Evolutionary conservation across 768 basidiomycete species (phyloP).

Genomic region (Tephrocybe rancida): DNA sequence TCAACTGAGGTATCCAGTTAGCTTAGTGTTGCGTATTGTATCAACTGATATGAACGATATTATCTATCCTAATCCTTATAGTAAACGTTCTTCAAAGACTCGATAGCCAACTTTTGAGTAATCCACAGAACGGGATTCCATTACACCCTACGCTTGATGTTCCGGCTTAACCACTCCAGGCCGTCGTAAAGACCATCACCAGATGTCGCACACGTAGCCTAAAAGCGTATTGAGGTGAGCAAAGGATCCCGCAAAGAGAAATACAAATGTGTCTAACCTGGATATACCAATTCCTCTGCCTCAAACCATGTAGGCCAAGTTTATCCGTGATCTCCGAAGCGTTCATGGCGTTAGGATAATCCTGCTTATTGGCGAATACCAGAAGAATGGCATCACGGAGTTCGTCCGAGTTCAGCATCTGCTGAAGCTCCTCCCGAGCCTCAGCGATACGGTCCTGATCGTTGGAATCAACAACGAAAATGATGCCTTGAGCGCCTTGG

Average conservation of each 20-base stretch:
- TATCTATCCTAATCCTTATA: too few relatives aligned
- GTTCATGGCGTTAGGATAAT: slow-evolving; percentile 99
- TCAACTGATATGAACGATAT: too few relatives aligned
- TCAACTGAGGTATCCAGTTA: too few relatives aligned
- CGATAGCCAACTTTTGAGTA: too few relatives aligned
- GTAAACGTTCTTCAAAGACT: too few relatives aligned
- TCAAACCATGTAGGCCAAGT: slow-evolving; percentile 95
- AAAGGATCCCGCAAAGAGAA: slow-evolving; percentile 11
- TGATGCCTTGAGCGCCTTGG: slow-evolving; percentile 99
- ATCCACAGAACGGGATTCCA: too few relatives aligned
- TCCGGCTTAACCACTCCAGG: slow-evolving; percentile 94
- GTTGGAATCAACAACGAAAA: slow-evolving; percentile 99
- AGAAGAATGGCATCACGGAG: slow-evolving; percentile 97
- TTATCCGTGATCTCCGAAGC: slow-evolving; percentile 99
- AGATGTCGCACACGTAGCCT: slow-evolving; percentile 98
- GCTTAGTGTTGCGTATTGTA: too few relatives aligned
- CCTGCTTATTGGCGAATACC: slow-evolving; percentile 99
- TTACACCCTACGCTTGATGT: slow-evolving; percentile 86
- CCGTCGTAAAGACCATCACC: slow-evolving; percentile 99
- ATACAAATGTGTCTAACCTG: slow-evolving; percentile 58
- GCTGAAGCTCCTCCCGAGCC: slow-evolving; percentile 98
- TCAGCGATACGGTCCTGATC: slow-evolving; percentile 99
- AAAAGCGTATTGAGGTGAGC: slow-evolving; percentile 18
- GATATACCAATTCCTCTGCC: slow-evolving; percentile 98
- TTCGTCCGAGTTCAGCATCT: slow-evolving; percentile 99